Conservation (phyloP, 345 rosid species). For the Rhizophora apiculata region DNA sequence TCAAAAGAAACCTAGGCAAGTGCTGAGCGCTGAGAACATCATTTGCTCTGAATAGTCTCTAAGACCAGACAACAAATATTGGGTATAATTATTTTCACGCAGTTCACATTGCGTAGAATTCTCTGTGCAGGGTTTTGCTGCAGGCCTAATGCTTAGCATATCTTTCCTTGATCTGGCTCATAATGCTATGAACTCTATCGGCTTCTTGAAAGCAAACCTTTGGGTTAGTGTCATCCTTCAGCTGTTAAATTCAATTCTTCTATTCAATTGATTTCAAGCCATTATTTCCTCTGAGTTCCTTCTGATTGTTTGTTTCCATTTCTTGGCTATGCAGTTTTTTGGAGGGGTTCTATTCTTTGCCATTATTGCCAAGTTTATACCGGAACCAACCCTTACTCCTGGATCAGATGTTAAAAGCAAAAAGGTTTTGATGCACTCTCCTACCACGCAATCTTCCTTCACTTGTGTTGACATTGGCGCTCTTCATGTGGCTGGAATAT, state of each 20-base stretch:
- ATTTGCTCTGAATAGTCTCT: neutral
- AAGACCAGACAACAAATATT: no score
- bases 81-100: neutral
- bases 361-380: constrained; percentile 75
- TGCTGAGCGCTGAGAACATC: neutral
- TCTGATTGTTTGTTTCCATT: constrained; percentile 25
- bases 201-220: constrained; percentile 89
- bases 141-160: constrained; percentile 96
- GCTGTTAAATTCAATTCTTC: constrained; percentile 13
- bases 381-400: constrained; percentile 71
- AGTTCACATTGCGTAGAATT: constrained; percentile 22
- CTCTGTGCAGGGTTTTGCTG: constrained; percentile 84
- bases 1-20: no score
- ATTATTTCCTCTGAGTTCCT: constrained; percentile 14
- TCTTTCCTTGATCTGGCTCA: constrained; percentile 96
- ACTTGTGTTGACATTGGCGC: neutral
- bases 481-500: constrained; percentile 7
- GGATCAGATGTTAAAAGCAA: constrained; percentile 57
- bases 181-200: constrained; percentile 93
- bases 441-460: constrained; percentile 3
- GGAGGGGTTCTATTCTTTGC: constrained; percentile 91
- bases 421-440: constrained; percentile 49
- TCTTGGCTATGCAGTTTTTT: constrained; percentile 63
- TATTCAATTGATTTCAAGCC: constrained; percentile 2
- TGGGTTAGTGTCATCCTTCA: constrained; percentile 61